phyloP scores from a whole-genome alignment of 148 eudicot species.

The Pharnaceum exiguum region DNA sequence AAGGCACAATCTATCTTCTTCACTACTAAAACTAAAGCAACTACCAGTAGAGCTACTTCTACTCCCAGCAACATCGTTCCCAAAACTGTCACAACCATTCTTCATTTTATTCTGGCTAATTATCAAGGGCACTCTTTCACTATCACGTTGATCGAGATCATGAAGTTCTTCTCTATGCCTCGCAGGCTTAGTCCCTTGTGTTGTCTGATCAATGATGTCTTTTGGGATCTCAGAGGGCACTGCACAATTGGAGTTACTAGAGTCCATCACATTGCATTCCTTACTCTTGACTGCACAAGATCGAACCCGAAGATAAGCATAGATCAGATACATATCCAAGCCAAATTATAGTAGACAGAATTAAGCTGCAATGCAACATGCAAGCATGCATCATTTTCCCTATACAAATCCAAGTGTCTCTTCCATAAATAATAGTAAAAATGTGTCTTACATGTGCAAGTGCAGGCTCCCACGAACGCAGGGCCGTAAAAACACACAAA shows the following conservation, averaged over 20 bases:
- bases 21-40: constrained; percentile 46
- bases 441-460: too few species aligned
- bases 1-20: constrained; percentile 57
- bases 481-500: too few species aligned
- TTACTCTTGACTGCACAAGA: constrained; percentile 22
- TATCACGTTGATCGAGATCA: constrained; percentile 15
- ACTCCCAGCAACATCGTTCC: constrained; percentile 22
- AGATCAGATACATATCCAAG: not conserved
- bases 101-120: constrained; percentile 37
- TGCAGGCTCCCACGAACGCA: too few species aligned
- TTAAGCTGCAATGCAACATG: not conserved
- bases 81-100: constrained; percentile 26
- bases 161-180: constrained; percentile 14
- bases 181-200: constrained; percentile 3
- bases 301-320: not conserved
- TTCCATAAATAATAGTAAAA: too few species aligned
- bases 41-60: constrained; percentile 41
- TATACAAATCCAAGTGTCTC: too few species aligned
- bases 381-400: too few species aligned
- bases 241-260: constrained; percentile 5
- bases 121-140: constrained; percentile 38
- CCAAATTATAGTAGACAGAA: not conserved
- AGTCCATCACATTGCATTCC: constrained; percentile 5
- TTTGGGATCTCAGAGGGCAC: constrained; percentile 5
- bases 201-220: not conserved